Evolutionary conservation across 2,329 filamentous ascomycete species (phyloP), one percentile per base, ranked within the genome.

Genomic region (Zelopaecilomyces penicillatus): DNA sequence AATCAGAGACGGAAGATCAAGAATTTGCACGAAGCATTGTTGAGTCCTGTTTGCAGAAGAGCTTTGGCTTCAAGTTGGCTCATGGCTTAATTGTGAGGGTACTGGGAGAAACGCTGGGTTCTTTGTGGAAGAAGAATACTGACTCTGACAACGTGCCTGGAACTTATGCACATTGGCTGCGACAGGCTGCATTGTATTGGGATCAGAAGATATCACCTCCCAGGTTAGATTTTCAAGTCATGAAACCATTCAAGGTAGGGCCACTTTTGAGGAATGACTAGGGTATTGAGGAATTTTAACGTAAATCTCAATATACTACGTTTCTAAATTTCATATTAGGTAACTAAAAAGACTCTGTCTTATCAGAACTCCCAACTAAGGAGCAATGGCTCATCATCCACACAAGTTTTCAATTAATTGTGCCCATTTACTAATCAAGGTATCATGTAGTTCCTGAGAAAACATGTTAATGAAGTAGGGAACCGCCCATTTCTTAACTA

Each of bases 51-150:
- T 55, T 79, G n/a, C 55, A 51, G 10, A 63, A 57, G 46, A 76
- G 73, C 49, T 79, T 75, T 54, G 69, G 67, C 1, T 73, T 79
- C 56, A 79, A 79, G 58, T 57, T 80, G 6, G 73, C 73, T 1
- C 74, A 77, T 50, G 75, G 75, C 0, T 52, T 78, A 27, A 77
- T 77, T 27, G 39, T 77, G 6, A 63, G 67, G 32, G 66, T 78
- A 0, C 57, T 68, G 28, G 69, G 70, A 1, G 61, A 67, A 12
- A 78, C 75, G 1, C 57, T 80, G 8, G 73, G 74, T 1, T 73
- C 72, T 28, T 50, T 76, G 30, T 79, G 75, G 75, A 68, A 70
- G 55, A 67, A 66, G 31, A 50, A 78, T 50, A 56, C 60, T 2
- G 75, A 71, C 2, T 67, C 66, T 0, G 75, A 79, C 52, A 52